Conservation (phyloP, 106 monocot genomes). For the Dendrobium nobile region DNA sequence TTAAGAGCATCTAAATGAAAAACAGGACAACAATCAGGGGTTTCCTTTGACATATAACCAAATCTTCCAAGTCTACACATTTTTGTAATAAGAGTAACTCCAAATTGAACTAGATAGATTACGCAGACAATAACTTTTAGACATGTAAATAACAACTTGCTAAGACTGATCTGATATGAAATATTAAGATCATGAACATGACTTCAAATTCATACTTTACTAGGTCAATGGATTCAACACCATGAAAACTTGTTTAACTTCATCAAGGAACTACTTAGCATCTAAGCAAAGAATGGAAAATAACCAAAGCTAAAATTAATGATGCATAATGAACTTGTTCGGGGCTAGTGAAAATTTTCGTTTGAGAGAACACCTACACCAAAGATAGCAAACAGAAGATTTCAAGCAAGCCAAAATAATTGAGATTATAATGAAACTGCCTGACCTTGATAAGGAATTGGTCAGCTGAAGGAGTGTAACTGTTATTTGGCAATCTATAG, state of each 20-base stretch:
- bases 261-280: neutral
- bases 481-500: slow-evolving; percentile 21
- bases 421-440: neutral
- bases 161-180: neutral
- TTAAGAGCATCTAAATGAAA: too few species aligned
- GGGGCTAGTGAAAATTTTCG: neutral
- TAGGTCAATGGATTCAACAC: neutral
- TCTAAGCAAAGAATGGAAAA: too few species aligned
- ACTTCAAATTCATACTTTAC: neutral
- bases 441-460: slow-evolving; percentile 70
- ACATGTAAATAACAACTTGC: neutral
- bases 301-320: neutral
- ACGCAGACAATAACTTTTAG: neutral
- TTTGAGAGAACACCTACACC: neutral
- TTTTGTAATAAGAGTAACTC: neutral
- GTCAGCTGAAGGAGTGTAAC: slow-evolving; percentile 58
- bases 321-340: neutral
- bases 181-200: neutral
- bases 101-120: neutral
- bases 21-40: too few species aligned
- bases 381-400: neutral
- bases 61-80: neutral
- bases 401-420: neutral
- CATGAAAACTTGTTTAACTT: neutral
- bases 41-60: too few species aligned